Percentiles rank a stretch among this genome's conserved stretches.
These are phyloP conservation scores for Chlorella vulgaris DNA, from an alignment of 139 green algal species.

Conservation along the genomic window DNA sequence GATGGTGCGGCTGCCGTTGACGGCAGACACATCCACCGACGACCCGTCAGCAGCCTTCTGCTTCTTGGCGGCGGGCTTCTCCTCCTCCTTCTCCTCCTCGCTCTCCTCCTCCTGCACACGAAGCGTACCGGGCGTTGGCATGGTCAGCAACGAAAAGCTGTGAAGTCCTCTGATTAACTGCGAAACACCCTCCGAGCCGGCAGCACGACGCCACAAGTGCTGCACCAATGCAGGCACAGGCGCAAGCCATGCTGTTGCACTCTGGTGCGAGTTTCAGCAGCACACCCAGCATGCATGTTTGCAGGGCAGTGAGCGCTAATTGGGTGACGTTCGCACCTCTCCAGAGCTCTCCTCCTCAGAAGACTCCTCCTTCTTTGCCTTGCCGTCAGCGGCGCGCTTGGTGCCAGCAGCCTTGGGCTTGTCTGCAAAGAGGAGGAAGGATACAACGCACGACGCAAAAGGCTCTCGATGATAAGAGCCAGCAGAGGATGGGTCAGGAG, in stretches of 20 bases:
- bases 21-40: constrained; percentile 36
- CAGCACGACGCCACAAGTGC: too few species aligned
- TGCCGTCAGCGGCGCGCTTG: constrained; percentile 40
- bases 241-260: too few species aligned
- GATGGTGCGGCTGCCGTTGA: constrained; percentile 55
- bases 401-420: constrained; percentile 32
- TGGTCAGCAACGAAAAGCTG: too few species aligned
- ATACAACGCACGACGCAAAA: neutral
- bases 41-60: constrained; percentile 40
- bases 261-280: too few species aligned
- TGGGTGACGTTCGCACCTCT: neutral
- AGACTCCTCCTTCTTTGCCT: constrained; percentile 33
- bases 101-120: constrained; percentile 20
- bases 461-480: neutral
- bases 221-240: neutral
- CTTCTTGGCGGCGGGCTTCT: constrained; percentile 56
- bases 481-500: too few species aligned
- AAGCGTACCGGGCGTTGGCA: too few species aligned
- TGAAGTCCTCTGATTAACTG: too few species aligned
- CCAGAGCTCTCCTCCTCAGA: constrained; percentile 13
- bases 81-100: constrained; percentile 33
- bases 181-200: too few species aligned
- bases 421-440: constrained; percentile 2
- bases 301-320: too few species aligned
- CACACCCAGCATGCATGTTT: too few species aligned